Conservation (phyloP, 495 filamentous ascomycete genomes). For the Penicillium malachiteum region DNA sequence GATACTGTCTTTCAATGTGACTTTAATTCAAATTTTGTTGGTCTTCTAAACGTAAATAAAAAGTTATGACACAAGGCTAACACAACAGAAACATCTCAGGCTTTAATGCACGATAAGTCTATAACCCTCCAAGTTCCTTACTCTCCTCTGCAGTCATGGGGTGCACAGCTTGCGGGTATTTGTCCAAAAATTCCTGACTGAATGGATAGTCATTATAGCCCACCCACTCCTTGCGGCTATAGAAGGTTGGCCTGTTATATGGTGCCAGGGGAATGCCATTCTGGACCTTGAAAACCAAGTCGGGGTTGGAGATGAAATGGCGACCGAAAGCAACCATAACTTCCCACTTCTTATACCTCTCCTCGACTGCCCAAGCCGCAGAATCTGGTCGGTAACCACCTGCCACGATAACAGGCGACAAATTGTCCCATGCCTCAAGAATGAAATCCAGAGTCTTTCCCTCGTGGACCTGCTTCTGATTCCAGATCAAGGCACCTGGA, state of each 20-base stretch:
- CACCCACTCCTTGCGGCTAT: neutral
- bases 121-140: neutral
- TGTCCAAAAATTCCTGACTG: conserved; percentile 9
- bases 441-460: conserved; percentile 25
- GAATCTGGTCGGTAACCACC: conserved; percentile 51
- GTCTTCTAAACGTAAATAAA: too few species aligned
- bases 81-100: too few species aligned
- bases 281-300: conserved; percentile 59
- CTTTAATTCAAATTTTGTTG: too few species aligned
- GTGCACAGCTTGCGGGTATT: neutral
- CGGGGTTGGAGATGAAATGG: conserved; percentile 68
- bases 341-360: conserved; percentile 43
- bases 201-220: conserved; percentile 62
- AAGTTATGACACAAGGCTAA: too few species aligned
- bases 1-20: too few species aligned
- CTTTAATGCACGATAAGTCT: neutral
- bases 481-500: conserved; percentile 1
- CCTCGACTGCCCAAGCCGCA: conserved; percentile 44
- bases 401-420: conserved; percentile 54
- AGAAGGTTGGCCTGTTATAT: conserved; percentile 7
- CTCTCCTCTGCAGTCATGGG: neutral
- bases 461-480: neutral
- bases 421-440: conserved; percentile 37
- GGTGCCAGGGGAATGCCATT: conserved; percentile 38
- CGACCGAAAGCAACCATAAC: conserved; percentile 58